Conservation (phyloP, 192 early-diverging fungal species). For the Gaertneriomyces sp. region DNA sequence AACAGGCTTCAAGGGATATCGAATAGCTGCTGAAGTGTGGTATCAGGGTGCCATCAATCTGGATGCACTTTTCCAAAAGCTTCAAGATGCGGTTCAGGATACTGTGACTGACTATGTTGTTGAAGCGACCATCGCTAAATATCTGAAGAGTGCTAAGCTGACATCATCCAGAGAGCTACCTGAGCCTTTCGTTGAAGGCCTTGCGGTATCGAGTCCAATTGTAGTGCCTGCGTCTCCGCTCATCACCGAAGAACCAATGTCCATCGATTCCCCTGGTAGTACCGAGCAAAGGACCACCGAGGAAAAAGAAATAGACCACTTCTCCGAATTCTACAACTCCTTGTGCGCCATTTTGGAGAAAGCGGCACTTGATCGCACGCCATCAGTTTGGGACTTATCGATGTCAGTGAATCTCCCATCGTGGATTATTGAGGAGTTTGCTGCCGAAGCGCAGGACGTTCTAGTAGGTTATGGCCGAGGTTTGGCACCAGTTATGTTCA, state of each 20-base stretch:
- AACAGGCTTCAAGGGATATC: slow-evolving; percentile 23
- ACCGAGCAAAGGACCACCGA: background rate
- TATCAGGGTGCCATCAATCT: slow-evolving; percentile 35
- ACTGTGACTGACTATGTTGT: slow-evolving; percentile 39
- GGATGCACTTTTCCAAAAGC: slow-evolving; percentile 24
- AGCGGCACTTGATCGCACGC: slow-evolving; percentile 10
- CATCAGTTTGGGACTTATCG: slow-evolving; percentile 32
- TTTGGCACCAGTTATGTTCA: slow-evolving; percentile 23
- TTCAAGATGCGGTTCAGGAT: slow-evolving; percentile 27
- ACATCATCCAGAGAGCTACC: background rate
- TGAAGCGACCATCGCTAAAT: slow-evolving; percentile 28
- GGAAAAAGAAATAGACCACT: background rate
- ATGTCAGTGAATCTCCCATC: slow-evolving; percentile 29
- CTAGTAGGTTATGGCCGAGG: slow-evolving; percentile 19
- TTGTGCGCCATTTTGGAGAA: slow-evolving; percentile 6
- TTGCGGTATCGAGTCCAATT: background rate
- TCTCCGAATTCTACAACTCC: slow-evolving; percentile 13
- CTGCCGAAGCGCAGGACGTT: slow-evolving; percentile 32
- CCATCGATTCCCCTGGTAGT: background rate
- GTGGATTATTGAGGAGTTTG: slow-evolving; percentile 40
- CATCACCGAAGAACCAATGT: background rate
- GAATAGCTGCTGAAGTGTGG: slow-evolving; percentile 45
- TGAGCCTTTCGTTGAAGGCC: background rate
- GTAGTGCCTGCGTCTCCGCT: background rate
- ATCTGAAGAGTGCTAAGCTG: background rate